These are phyloP conservation scores for Microbotryomycetes sp. DNA, from an alignment of 1,284 basidiomycete genomes.

Conservation along the genomic window DNA sequence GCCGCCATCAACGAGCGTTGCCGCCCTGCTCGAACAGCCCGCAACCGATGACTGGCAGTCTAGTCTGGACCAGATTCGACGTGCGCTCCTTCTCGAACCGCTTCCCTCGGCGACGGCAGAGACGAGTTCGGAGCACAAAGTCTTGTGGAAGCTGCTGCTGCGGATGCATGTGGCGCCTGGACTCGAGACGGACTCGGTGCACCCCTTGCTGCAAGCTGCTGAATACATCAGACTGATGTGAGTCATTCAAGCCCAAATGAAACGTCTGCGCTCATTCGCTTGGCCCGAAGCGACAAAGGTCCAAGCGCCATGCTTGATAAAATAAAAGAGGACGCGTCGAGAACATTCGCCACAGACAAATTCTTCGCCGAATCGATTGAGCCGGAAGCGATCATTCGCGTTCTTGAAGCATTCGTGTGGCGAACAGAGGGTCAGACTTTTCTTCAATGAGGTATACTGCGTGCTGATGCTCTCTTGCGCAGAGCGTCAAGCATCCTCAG, in stretches of 20 bases:
- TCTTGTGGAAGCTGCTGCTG: slow-evolving; percentile 84
- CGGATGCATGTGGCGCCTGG: slow-evolving; percentile 42
- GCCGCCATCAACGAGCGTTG: no score
- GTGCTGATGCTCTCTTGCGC: no score
- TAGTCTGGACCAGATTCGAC: no score
- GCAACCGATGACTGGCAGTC: no score
- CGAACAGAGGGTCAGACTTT: no score
- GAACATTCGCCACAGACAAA: slow-evolving; percentile 88
- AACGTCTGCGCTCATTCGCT: background rate
- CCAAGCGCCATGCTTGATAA: slow-evolving; percentile 36
- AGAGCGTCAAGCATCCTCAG: no score
- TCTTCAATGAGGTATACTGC: no score
- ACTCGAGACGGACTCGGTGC: no score
- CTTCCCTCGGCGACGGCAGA: slow-evolving; percentile 8
- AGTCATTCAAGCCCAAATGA: no score
- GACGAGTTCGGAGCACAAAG: slow-evolving; percentile 36
- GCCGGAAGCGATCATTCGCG: slow-evolving; percentile 90
- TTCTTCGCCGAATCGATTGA: slow-evolving; percentile 90
- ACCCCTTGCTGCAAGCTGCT: slow-evolving; percentile 59
- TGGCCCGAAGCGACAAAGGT: slow-evolving; percentile 11
- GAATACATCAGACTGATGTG: slow-evolving; percentile 73
- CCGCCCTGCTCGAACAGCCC: no score
- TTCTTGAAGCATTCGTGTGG: slow-evolving; percentile 97
- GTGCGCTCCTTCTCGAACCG: slow-evolving; percentile 18
- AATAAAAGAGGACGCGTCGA: slow-evolving; percentile 52